Evolutionary conservation across 2,329 filamentous ascomycete species (phyloP).

Genomic region (Leptographium wingfieldii): DNA sequence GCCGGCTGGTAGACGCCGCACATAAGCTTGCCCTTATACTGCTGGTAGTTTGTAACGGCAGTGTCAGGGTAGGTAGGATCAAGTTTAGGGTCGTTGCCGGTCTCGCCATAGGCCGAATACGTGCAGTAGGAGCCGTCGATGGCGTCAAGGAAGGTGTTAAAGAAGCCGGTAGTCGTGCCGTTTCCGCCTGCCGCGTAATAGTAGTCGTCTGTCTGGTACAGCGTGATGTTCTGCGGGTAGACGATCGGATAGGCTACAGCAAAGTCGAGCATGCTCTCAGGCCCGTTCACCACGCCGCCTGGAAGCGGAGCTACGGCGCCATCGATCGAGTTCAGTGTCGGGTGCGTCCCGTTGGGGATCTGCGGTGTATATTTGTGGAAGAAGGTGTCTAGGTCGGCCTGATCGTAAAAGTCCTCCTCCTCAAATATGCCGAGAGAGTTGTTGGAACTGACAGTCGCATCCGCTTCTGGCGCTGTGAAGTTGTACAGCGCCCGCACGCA

Average conservation of each 20-base stretch:
- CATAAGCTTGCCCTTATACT: constrained; percentile 28
- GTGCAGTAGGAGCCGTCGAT: constrained; percentile 37
- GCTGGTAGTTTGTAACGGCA: constrained; percentile 18
- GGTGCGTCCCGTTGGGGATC: constrained; percentile 28
- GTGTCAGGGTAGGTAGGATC: constrained; percentile 2
- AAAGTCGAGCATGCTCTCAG: constrained; percentile 29
- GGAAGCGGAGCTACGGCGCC: constrained; percentile 15
- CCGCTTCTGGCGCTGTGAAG: constrained; percentile 5
- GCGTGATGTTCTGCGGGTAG: constrained; percentile 31
- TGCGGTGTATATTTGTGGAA: constrained; percentile 11
- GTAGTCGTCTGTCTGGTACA: constrained; percentile 15
- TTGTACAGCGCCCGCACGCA: constrained; percentile 34
- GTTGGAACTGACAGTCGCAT: background rate
- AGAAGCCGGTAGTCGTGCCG: constrained; percentile 8
- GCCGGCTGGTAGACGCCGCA: constrained; percentile 29
- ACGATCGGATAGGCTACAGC: constrained; percentile 32
- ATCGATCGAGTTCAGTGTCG: constrained; percentile 22
- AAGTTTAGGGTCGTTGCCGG: constrained; percentile 33
- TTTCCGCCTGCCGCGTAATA: constrained; percentile 5
- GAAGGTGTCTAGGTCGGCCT: constrained; percentile 12
- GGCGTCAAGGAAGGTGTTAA: constrained; percentile 29
- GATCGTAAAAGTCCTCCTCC: constrained; percentile 12
- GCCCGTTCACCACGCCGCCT: constrained; percentile 21
- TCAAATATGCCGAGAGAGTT: constrained; percentile 14
- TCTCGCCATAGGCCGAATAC: constrained; percentile 31